These are phyloP conservation scores for Aristolochia californica DNA, from an alignment of 164 flowering plant genomes.

Conservation along the genomic window DNA sequence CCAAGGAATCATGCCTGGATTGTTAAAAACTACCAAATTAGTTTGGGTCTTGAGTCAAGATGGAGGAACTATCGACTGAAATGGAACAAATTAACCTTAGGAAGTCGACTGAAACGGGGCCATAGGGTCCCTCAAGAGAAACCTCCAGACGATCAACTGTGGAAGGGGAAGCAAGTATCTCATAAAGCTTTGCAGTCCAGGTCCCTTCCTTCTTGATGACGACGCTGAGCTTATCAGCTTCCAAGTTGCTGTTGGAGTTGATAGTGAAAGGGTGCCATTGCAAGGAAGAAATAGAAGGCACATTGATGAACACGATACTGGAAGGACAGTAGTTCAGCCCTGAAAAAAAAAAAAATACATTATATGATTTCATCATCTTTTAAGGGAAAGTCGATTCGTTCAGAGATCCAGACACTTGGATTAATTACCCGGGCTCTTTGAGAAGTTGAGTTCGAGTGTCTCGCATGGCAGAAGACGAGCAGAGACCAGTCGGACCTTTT, in stretches of 20 bases:
- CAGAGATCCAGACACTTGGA: no score
- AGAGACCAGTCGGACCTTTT: constrained; percentile 39
- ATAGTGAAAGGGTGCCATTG: constrained; percentile 89
- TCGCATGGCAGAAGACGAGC: constrained; percentile 59
- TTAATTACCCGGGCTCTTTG: constrained; percentile 46
- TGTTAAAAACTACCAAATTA: background rate
- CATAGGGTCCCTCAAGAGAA: constrained; percentile 85
- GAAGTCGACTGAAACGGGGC: constrained; percentile 52
- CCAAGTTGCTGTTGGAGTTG: constrained; percentile 44
- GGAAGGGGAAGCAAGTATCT: constrained; percentile 39
- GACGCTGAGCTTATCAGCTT: constrained; percentile 48
- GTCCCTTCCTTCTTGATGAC: constrained; percentile 45
- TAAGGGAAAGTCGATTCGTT: no score
- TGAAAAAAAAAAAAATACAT: constrained; percentile 8
- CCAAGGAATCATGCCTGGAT: constrained; percentile 64
- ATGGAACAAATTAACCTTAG: constrained; percentile 30
- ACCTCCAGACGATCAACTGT: constrained; percentile 42
- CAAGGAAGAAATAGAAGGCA: constrained; percentile 56
- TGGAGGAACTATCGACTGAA: background rate
- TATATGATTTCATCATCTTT: background rate
- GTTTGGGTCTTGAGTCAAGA: background rate
- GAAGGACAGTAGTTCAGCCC: constrained; percentile 48
- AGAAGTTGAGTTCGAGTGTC: constrained; percentile 71
- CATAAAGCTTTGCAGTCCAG: constrained; percentile 59
- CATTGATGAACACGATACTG: constrained; percentile 45